These are phyloP conservation scores for Penicillium samsonianum DNA, from an alignment of 495 filamentous ascomycete species.

Conservation along the genomic window DNA sequence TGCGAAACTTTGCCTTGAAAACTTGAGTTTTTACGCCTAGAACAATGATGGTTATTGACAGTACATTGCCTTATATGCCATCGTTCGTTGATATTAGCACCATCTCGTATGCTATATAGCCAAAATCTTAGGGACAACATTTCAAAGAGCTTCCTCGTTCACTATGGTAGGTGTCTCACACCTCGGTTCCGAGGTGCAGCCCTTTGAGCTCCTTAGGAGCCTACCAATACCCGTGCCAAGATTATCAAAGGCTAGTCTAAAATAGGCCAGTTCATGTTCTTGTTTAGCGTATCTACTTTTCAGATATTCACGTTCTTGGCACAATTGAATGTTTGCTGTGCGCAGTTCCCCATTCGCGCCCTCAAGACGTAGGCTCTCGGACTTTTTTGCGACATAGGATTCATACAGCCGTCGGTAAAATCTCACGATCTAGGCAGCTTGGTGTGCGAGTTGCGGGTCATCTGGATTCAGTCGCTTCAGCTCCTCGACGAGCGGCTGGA, in stretches of 20 bases:
- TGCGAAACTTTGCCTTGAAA: no score
- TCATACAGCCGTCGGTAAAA: constrained; percentile 17
- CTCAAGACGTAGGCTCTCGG: constrained; percentile 13
- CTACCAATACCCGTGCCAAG: constrained; percentile 3
- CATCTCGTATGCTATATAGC: no score
- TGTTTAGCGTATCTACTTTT: constrained; percentile 2
- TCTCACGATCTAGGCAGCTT: constrained; percentile 12
- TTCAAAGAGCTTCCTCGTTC: neutral
- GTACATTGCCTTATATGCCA: no score
- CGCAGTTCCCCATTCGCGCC: constrained; percentile 11
- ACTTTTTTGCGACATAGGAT: constrained; percentile 9
- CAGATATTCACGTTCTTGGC: constrained; percentile 5
- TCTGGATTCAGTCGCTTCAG: constrained; percentile 6
- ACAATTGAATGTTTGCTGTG: constrained; percentile 4
- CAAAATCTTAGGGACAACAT: no score
- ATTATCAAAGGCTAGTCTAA: constrained; percentile 9
- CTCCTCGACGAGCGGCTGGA: constrained; percentile 6
- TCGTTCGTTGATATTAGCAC: no score
- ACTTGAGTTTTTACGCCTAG: no score
- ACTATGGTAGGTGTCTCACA: neutral
- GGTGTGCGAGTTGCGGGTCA: constrained; percentile 10
- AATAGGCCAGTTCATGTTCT: constrained; percentile 1
- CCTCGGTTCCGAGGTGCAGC: neutral
- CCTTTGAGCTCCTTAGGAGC: neutral
- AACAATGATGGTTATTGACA: no score